Evolutionary conservation across 805 yeast genomes (phyloP), one percentile per base, ranked within the genome.

Genomic region (Schwanniomyces yamadae): DNA sequence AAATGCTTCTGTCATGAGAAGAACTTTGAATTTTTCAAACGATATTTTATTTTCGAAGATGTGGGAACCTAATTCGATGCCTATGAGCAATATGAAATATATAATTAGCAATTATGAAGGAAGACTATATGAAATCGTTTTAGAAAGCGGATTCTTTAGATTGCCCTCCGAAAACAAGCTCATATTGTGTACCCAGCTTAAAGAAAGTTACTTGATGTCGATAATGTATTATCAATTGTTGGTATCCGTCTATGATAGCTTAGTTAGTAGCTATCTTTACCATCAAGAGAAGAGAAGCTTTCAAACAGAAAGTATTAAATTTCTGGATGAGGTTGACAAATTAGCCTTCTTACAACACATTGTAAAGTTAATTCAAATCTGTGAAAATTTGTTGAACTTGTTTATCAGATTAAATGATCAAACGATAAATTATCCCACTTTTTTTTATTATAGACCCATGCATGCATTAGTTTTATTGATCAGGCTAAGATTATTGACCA

Each of bases 401-500:
- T 76, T 74, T 49, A 56, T 71, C 12, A 50, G 56, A 17, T 39
- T 73, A 16, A 64, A 69, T 36, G 61, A 59, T 8, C 61, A 63
- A 39, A 63, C 73, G 1, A 41, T 57, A 4, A 50, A 59, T 28
- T 70, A 65, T 39, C 80, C 80, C 2, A 74, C 80, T 0, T 71
- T 73, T 42, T 68, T 75, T 44, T 71, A 71, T 48, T 76, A 75
- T 44, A 53, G 80, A 30, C 78, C 80, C 3, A 60, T 75, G 68
- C 73, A 74, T 48, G 73, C 79, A 0, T 50, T 76, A 15, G 72
- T 74, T 17, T 63, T 75, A 3, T 49, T 76, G 40, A 64, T 75
- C 13, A 57, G 78, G 34, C 64, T 75, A 1, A 56, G 74, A 41
- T 47, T 76, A 14, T 55, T 74, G 31, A 69, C 73, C 14, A 66